Evolutionary conservation across 2,329 filamentous ascomycete species (phyloP).

Genomic region (Pseudogymnoascus sp.): DNA sequence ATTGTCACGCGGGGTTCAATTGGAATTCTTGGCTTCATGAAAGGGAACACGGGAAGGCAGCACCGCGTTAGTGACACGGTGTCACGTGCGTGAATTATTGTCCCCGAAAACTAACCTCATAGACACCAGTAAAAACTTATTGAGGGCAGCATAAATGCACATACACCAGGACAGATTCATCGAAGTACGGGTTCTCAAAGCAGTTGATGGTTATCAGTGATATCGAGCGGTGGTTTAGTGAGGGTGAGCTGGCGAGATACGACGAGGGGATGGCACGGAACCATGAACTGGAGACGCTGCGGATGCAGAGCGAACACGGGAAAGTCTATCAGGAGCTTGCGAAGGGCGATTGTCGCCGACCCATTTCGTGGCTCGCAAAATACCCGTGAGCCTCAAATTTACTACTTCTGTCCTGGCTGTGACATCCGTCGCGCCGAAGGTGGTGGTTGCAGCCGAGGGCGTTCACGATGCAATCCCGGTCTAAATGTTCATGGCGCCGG

Average conservation of each 20-base stretch:
- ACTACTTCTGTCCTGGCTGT: too few species aligned
- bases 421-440: too few species aligned
- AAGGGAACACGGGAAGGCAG: background rate
- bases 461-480: background rate
- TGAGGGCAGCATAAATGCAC: background rate
- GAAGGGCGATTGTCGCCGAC: too few species aligned
- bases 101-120: background rate
- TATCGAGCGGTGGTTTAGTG: too few species aligned
- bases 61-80: conserved; percentile 6
- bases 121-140: background rate
- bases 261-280: too few species aligned
- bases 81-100: background rate
- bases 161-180: background rate
- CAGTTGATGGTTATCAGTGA: background rate
- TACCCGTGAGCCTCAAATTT: too few species aligned
- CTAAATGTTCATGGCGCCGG: too few species aligned
- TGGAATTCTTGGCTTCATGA: background rate
- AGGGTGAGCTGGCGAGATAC: too few species aligned
- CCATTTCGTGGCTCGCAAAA: too few species aligned
- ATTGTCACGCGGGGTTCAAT: conserved; percentile 3
- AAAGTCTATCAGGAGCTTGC: too few species aligned
- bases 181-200: background rate
- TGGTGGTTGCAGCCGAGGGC: background rate
- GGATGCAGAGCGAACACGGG: too few species aligned
- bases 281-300: too few species aligned